A percentile compares a stretch with the other conserved stretches of the same genome.
Conservation (phyloP, 495 filamentous ascomycete species). For the Zalerion maritima region DNA sequence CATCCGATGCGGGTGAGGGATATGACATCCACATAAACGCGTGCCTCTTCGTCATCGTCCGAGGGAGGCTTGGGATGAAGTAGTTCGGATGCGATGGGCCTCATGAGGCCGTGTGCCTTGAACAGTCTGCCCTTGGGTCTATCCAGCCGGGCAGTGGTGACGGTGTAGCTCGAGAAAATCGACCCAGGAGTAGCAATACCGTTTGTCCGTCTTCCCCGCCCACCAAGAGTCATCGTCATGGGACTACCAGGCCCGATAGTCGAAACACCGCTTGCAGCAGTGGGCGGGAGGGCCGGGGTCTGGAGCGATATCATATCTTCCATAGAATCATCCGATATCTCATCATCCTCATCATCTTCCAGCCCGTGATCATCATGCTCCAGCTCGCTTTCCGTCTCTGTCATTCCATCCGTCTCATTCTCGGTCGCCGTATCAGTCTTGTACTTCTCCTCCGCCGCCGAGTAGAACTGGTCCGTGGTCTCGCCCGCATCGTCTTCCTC, state of each 20-base stretch:
- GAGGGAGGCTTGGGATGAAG: slow-evolving; percentile 65
- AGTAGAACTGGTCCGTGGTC: slow-evolving; percentile 77
- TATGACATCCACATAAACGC: slow-evolving; percentile 76
- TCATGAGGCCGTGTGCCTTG: slow-evolving; percentile 62
- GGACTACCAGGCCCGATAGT: slow-evolving; percentile 59
- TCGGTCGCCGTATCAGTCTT: slow-evolving; percentile 25
- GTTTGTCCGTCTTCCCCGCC: slow-evolving; percentile 42
- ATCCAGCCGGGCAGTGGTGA: slow-evolving; percentile 56
- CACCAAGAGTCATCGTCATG: slow-evolving; percentile 31
- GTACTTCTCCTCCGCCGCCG: slow-evolving; percentile 61
- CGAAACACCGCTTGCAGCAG: slow-evolving; percentile 52
- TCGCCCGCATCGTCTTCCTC: slow-evolving; percentile 65
- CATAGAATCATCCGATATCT: slow-evolving; percentile 60
- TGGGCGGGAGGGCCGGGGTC: slow-evolving; percentile 58
- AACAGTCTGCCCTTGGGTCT: slow-evolving; percentile 47
- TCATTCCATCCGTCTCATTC: slow-evolving; percentile 27
- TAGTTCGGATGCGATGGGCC: slow-evolving; percentile 57
- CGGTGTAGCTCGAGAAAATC: slow-evolving; percentile 71
- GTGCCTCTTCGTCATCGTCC: slow-evolving; percentile 73
- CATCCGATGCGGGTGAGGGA: slow-evolving; percentile 78
- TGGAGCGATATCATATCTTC: slow-evolving; percentile 75
- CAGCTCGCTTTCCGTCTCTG: slow-evolving; percentile 44
- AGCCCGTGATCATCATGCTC: slow-evolving; percentile 43
- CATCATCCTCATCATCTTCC: slow-evolving; percentile 39
- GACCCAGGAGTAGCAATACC: slow-evolving; percentile 66